These are phyloP conservation scores for Eucalyptus cladocalyx DNA, from an alignment of 345 rosid genomes.

Conservation along the genomic window DNA sequence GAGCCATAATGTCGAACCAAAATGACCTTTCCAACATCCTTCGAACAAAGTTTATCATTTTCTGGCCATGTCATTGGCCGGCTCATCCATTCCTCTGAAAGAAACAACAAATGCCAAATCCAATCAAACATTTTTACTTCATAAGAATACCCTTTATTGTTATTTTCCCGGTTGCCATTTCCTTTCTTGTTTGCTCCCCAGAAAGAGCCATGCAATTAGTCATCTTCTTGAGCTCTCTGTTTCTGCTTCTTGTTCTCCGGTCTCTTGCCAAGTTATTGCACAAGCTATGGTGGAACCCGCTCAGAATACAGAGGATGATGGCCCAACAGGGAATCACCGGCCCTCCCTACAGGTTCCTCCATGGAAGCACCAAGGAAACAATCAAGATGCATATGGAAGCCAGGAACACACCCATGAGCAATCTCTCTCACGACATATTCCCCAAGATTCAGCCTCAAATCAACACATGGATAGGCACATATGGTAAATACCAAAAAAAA, in stretches of 20 bases:
- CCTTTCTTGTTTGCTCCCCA: not conserved
- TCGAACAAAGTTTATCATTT: not conserved
- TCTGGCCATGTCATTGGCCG: not conserved
- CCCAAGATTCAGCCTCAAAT: not conserved
- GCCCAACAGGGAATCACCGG: not conserved
- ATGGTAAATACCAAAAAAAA: not conserved
- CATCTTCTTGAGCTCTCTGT: not conserved
- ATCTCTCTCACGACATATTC: not conserved
- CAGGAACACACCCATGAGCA: not conserved
- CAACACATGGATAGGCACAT: not conserved
- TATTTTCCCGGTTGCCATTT: not conserved
- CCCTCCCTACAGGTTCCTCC: not conserved
- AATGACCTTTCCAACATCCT: not conserved
- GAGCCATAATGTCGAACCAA: not conserved
- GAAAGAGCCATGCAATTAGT: not conserved
- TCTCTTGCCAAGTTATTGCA: not conserved
- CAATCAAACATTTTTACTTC: not conserved
- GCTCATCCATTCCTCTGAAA: not conserved
- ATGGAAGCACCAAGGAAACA: not conserved
- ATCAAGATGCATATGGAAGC: not conserved
- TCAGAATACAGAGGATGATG: not conserved
- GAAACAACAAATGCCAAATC: not conserved
- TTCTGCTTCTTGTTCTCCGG: not conserved
- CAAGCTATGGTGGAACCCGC: slow-evolving; percentile 1
- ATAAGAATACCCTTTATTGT: not conserved